Base-by-base conservation (phyloP, 371 early-diverging fungal species). In the Rhizopus delemar region DNA sequence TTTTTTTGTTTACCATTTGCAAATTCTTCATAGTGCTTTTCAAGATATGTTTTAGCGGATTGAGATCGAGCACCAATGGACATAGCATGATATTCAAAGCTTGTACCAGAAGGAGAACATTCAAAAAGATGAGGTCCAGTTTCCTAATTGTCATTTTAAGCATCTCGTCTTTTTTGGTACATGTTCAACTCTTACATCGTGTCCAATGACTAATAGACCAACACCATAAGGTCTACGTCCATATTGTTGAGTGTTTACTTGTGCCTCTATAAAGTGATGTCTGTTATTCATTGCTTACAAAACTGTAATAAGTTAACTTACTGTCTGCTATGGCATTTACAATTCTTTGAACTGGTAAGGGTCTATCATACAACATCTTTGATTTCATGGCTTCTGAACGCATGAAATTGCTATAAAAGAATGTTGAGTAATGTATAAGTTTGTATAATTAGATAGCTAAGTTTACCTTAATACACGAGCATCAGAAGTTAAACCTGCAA, bases 211-310 rank as follows among this genome's bases (percentile, higher is more conserved):
- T 62, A 99, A 79, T 36, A 98, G 82, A 11, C 99, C 99, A 51
- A 99, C 99, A 64, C 99, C 99, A 69, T 97, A 98, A 29, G 99
- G 99, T 65, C 99, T 83, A 46, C 92, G 86, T 15, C 99, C 98
- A 78, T 97, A 98, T 66, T 90, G 85, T 63, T 96, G 97, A 33
- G 98, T 99, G 82, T 97, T 97, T 46, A 87, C 81, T 80, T 99
- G 98, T 32, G 99, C 97, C 91, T 97, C 92, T 91, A 73, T 7
- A 38, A 57, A n/a, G 46, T 8, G 15, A 49, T 16, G 7, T 8
- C 15, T n/a, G 35, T 22, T 22, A 22, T 22, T 22, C 22, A 22
- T 22, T 22, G 22, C 22, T 22, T 22, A 22, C 22, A 22, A 22
- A 22, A 22, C n/a, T 22, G 22, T 22, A 2, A 22, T 22, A 22